phyloP scores from a whole-genome alignment of 2,329 filamentous ascomycete species.

The Teratosphaeria epicoccoides region DNA sequence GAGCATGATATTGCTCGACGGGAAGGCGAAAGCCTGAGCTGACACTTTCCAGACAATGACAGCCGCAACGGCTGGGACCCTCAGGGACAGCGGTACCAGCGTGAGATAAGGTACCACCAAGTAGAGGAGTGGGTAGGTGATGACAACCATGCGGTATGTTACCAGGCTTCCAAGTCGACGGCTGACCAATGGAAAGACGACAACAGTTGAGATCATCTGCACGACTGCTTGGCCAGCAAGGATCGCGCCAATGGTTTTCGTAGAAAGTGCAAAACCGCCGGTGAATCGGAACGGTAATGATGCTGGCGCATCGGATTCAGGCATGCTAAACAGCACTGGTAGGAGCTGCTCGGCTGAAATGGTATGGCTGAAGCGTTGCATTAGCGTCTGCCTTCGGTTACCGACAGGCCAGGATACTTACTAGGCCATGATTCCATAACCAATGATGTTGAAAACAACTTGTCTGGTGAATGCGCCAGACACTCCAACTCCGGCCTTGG shows the following conservation, averaged over 20 bases:
- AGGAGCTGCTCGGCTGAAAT: constrained; percentile 94
- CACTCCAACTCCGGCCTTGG: constrained; percentile 18
- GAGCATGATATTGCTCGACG: constrained; percentile 77
- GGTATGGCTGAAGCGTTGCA: constrained; percentile 57
- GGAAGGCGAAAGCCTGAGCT: constrained; percentile 82
- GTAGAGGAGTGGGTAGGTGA: constrained; percentile 81
- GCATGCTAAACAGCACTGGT: constrained; percentile 78
- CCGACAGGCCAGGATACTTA: constrained; percentile 43
- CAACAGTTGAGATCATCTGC: constrained; percentile 74
- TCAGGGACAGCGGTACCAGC: constrained; percentile 61
- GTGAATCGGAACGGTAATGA: constrained; percentile 77
- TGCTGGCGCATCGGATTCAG: constrained; percentile 39
- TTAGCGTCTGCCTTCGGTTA: constrained; percentile 2
- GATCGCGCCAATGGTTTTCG: constrained; percentile 76
- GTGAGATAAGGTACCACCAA: constrained; percentile 80
- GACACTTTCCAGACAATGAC: constrained; percentile 87
- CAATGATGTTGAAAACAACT: constrained; percentile 76
- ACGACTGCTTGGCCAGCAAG: constrained; percentile 82
- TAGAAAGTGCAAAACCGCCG: constrained; percentile 73
- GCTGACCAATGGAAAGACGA: constrained; percentile 72
- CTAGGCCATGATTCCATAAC: constrained; percentile 90
- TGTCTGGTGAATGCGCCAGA: constrained; percentile 68
- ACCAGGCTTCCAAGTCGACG: constrained; percentile 65
- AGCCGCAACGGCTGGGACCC: constrained; percentile 64
- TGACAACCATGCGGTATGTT: constrained; percentile 70